phyloP scores from a whole-genome alignment of 2,329 filamentous ascomycete species.

The Aspergillus sergii region DNA sequence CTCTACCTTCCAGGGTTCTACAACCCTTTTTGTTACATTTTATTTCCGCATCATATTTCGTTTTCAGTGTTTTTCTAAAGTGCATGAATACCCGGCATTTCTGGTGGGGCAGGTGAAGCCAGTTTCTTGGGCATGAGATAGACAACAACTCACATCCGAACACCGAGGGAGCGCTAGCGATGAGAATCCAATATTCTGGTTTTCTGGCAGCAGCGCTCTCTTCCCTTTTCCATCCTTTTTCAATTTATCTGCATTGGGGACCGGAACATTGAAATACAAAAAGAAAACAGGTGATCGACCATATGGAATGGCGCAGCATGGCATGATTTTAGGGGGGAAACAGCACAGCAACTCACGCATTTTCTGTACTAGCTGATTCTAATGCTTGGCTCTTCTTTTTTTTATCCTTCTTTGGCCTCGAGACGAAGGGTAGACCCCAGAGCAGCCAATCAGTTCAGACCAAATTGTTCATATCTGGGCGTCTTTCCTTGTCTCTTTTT shows the following conservation, averaged over 20 bases:
- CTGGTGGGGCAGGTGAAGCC: background rate
- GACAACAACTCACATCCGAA: background rate
- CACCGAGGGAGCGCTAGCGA: background rate
- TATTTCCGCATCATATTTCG: background rate
- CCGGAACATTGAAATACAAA: background rate
- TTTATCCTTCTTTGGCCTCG: background rate
- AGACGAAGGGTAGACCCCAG: background rate
- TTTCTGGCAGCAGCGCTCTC: background rate
- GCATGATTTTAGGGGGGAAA: background rate
- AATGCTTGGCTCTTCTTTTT: background rate
- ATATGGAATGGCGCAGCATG: background rate
- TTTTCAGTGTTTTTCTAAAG: background rate
- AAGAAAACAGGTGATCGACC: background rate
- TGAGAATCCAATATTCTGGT: background rate
- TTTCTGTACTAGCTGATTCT: background rate
- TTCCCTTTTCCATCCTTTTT: background rate
- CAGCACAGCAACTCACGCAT: background rate
- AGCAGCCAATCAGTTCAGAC: background rate
- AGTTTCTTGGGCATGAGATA: background rate
- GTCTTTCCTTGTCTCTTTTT: background rate
- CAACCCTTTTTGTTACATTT: background rate
- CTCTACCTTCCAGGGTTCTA: background rate
- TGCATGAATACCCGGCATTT: conserved; percentile 3
- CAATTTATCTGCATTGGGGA: background rate
- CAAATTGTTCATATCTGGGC: background rate